Base-by-base conservation (phyloP, 2,329 filamentous ascomycete genomes). In the Colletotrichum endophyticum region DNA sequence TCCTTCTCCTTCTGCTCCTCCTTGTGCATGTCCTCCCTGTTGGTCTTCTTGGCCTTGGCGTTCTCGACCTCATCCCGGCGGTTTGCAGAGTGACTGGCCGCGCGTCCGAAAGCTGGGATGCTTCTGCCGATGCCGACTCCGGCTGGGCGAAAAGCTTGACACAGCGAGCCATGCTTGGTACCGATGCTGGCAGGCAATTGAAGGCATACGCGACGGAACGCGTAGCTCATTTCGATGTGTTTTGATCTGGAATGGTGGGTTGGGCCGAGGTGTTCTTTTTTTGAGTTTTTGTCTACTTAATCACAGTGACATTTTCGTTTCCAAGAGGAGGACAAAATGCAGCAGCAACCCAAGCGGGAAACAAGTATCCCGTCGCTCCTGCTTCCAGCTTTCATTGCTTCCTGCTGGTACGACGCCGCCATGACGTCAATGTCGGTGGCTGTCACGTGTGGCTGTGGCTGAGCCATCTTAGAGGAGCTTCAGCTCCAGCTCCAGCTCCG, bases 1-100 rank as follows among this genome's bases (percentile, higher is more conserved):
- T 85, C 82, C 7, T 85, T 79, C 32, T 81, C 81, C 63, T 83
- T 82, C 28, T 84, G 83, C 19, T 76, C 74, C 49, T 76, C 71
- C 59, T 56, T 76, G 22, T 53, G 8, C 71, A 74, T 66, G n/a
- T 76, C 70, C 64, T 66, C 57, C 12, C 44, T 49, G 34, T 83
- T 81, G 22, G 83, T 68, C 28, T 79, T 75, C 67, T 79, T 82
- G 25, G 82, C 81, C 66, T 83, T 83, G 62, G 80, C 78, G 11
- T 81, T 81, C 70, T 66, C 70, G 25, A 39, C 32, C 27, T 66
- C 34, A 9, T 13, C 53, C 13, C 13, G 66, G 19, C 6, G 75
- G 25, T 11, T 39, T 12, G 53, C 63, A 67, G 68, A 80, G 19
- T 49, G 30, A 11, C 30, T 66, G 25, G 56, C 64, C 15, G 62